A percentile compares a stretch with the other conserved stretches of the same genome.
Evolutionary conservation across 164 flowering plant species (phyloP).

Genomic region (Umbilicus rupestris): DNA sequence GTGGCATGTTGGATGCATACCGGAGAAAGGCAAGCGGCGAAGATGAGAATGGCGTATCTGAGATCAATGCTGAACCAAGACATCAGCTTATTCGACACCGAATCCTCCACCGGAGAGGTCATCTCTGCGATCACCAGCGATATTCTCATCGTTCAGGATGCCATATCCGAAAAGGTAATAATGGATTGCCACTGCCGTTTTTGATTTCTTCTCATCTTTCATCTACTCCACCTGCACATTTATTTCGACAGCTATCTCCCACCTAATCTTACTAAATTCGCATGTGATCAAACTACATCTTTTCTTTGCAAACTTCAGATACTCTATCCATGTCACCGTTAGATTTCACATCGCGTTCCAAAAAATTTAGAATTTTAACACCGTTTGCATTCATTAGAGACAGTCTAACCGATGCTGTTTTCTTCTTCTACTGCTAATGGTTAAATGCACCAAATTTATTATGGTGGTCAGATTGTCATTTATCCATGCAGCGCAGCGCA

Average conservation of each 20-base stretch:
- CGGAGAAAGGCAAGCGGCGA: slow-evolving; percentile 93
- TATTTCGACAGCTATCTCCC: not conserved
- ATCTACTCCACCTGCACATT: not conserved
- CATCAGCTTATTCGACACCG: slow-evolving; percentile 85
- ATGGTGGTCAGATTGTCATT: not conserved
- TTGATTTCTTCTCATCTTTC: not conserved
- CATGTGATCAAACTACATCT: not conserved
- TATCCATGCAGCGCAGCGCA: slow-evolving; percentile 1
- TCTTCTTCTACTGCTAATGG: not conserved
- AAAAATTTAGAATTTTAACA: too few relatives aligned
- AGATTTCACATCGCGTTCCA: too few relatives aligned
- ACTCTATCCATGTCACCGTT: too few relatives aligned
- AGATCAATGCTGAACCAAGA: slow-evolving; percentile 84
- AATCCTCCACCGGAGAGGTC: slow-evolving; percentile 86
- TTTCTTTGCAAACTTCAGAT: too few relatives aligned
- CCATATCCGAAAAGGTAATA: slow-evolving; percentile 88
- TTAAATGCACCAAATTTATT: not conserved
- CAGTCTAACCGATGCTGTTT: not conserved
- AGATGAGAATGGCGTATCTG: slow-evolving; percentile 91
- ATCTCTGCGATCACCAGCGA: slow-evolving; percentile 85
- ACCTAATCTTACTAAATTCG: not conserved
- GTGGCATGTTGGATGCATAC: slow-evolving; percentile 99
- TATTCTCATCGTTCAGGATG: slow-evolving; percentile 90
- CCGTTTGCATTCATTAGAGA: too few relatives aligned
- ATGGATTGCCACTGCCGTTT: not conserved